Conservation (phyloP, 768 basidiomycete species). For the Mycena vitilis region DNA sequence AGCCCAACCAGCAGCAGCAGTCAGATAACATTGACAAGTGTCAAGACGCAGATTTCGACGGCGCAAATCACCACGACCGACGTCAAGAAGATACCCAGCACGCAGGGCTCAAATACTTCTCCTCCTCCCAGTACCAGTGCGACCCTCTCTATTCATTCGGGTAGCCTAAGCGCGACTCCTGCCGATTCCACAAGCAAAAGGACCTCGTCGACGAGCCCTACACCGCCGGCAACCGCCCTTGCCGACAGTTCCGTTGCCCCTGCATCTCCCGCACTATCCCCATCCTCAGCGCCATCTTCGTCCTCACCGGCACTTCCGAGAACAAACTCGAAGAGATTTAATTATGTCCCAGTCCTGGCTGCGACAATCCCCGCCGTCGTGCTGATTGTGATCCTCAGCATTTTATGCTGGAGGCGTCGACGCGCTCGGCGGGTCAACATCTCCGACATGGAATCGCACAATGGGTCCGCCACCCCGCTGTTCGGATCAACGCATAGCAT, state of each 20-base stretch:
- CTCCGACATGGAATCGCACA: not conserved
- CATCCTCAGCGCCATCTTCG: not conserved
- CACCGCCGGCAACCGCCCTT: not conserved
- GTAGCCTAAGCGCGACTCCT: not conserved
- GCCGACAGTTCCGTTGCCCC: not conserved
- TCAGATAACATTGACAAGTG: not conserved
- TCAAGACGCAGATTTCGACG: not conserved
- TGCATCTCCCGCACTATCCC: not conserved
- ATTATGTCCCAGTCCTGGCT: not conserved
- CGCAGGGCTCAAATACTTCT: not conserved
- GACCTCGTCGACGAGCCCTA: not conserved
- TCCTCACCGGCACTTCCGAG: not conserved
- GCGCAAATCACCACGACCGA: conserved; percentile 3
- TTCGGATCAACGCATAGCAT: conserved; percentile 2
- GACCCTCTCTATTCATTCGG: not conserved
- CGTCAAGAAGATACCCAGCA: not conserved
- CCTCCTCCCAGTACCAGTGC: not conserved
- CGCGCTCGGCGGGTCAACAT: not conserved
- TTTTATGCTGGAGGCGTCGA: conserved; percentile 4
- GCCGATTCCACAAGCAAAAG: not conserved
- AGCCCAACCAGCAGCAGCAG: not conserved
- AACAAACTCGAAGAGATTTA: not conserved
- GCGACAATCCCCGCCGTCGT: conserved; percentile 1
- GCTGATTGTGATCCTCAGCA: not conserved
- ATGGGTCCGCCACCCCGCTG: not conserved